These are phyloP conservation scores for Fusarium nisikadoi DNA, from an alignment of 2,329 filamentous ascomycete genomes.

Conservation along the genomic window DNA sequence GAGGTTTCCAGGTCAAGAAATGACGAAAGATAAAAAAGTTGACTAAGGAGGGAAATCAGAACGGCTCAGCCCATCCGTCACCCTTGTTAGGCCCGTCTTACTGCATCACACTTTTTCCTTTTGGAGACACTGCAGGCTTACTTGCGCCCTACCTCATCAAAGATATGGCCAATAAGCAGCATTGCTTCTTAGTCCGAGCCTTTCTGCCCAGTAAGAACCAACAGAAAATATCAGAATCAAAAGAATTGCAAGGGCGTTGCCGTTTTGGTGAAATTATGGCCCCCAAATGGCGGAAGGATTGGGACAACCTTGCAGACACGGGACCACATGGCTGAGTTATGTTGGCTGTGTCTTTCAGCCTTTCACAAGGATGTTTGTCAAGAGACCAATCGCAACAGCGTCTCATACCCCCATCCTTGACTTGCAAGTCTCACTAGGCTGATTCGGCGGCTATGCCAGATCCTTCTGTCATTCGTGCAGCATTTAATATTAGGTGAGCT, in stretches of 20 bases:
- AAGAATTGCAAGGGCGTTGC: not conserved
- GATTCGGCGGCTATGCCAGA: not conserved
- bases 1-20: not conserved
- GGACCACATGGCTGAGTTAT: not conserved
- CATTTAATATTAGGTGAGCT: not conserved
- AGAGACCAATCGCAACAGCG: not conserved
- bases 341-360: not conserved
- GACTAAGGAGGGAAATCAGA: not conserved
- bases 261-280: not conserved
- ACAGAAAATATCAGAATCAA: fast-evolving
- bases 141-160: not conserved
- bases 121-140: not conserved
- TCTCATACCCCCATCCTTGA: too few relatives aligned
- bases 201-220: not conserved
- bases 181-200: not conserved
- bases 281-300: not conserved
- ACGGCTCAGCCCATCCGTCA: not conserved
- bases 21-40: not conserved
- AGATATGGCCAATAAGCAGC: not conserved
- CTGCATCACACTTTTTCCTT: not conserved
- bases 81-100: not conserved
- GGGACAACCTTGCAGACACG: not conserved
- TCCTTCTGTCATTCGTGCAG: not conserved
- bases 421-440: not conserved
- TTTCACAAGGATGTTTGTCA: fast-evolving